Base-by-base conservation (phyloP, 495 filamentous ascomycete genomes). In the Hyaloscypha hepaticicola region DNA sequence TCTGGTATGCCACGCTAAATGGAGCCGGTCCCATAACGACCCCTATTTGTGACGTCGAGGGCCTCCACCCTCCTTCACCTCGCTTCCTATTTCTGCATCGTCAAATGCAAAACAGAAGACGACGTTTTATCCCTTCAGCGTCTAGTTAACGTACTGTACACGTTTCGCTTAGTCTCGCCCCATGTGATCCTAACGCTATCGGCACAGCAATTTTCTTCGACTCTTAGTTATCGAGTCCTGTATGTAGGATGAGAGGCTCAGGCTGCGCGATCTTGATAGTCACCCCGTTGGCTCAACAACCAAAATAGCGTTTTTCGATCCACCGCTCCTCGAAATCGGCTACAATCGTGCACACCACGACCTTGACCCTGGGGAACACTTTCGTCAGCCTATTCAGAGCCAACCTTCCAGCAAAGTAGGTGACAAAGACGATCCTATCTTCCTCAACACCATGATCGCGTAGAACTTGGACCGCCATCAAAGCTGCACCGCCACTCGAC, bases 391-490 rank as follows among this genome's bases (percentile, higher is more conserved):
- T 80, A 64, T 93, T 90, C 50, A 97, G 71, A 0, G 93, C 95
- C 64, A 85, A 83, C 66, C 84, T 85, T n/a, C 91, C 91, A 1
- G 91, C 92, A 62, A 89, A 85, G 72, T 91, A 94, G 6, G 92
- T 93, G 50, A 95, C 92, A 75, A 96, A 91, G 28, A 96, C 89
- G 64, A 99, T 95, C 61, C 82, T 86, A 21, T 91, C 85, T 72
- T 93, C 88, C 22, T 83, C 77, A n/a, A 98, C 93, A 2, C 95
- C 95, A 72, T 98, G 92, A 76, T 99, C 95, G 50, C 96, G 85
- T 63, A 99, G 77, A 38, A 99, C 92, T 66, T 91, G 88, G 29
- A 98, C 94, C 4, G 95, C 93, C 95, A 99, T 99, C 55, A 99
- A 79, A 6, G 93, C 96, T 45, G 95, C 92, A 33, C 92, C 94